Conservation (phyloP, 768 basidiomycete genomes). For the Suillus discolor region DNA sequence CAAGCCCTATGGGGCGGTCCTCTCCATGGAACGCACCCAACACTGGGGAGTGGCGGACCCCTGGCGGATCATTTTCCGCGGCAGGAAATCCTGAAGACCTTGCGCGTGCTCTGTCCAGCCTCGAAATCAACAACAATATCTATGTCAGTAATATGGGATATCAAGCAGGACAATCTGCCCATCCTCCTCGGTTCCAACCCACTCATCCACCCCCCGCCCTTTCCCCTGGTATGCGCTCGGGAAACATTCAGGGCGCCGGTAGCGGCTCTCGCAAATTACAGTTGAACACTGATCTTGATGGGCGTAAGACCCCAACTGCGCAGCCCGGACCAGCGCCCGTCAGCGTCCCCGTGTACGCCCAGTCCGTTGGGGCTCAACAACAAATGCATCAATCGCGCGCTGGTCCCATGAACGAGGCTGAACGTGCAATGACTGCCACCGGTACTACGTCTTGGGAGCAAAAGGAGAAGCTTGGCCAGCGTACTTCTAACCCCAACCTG, state of each 20-base stretch:
- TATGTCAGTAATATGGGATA: conserved; percentile 31
- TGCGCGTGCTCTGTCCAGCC: conserved; percentile 66
- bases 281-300: conserved; percentile 64
- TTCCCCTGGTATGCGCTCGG: conserved; percentile 43
- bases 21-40: conserved; percentile 66
- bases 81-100: conserved; percentile 67
- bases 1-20: conserved; percentile 61
- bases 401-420: conserved; percentile 31
- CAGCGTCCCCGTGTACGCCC: conserved; percentile 49
- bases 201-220: conserved; percentile 50
- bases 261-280: conserved; percentile 51
- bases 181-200: conserved; percentile 72
- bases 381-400: conserved; percentile 40
- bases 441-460: conserved; percentile 60
- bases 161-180: conserved; percentile 54
- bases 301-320: conserved; percentile 60
- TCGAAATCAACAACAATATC: conserved; percentile 54
- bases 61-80: conserved; percentile 36
- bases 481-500: conserved; percentile 70
- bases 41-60: conserved; percentile 59
- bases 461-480: conserved; percentile 57
- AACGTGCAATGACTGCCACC: conserved; percentile 39
- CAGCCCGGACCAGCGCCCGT: conserved; percentile 49
- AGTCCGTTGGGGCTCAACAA: conserved; percentile 38
- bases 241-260: conserved; percentile 36